phyloP scores from a whole-genome alignment of 495 filamentous ascomycete species.

The Penicillium canescens region DNA sequence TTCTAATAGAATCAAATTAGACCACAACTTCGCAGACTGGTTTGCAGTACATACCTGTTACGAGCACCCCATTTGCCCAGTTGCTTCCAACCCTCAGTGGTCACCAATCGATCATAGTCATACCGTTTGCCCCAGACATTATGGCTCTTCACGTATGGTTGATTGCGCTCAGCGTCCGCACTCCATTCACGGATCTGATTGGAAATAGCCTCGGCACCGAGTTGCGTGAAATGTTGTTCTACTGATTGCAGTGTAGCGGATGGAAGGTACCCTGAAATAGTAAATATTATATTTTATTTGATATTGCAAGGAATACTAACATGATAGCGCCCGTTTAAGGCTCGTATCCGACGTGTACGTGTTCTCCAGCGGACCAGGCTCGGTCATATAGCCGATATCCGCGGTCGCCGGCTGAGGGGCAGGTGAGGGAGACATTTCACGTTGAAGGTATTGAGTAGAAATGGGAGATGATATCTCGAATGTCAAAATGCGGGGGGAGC shows the following conservation, averaged over 20 bases:
- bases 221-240: slow-evolving; percentile 23
- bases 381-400: slow-evolving; percentile 33
- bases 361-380: slow-evolving; percentile 28
- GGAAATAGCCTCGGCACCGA: slow-evolving; percentile 37
- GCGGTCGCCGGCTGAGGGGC: slow-evolving; percentile 30
- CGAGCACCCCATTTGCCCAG: slow-evolving; percentile 37
- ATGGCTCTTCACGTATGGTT: slow-evolving; percentile 38
- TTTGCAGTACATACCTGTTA: slow-evolving; percentile 17
- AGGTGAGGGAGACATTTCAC: slow-evolving; percentile 44
- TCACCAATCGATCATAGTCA: slow-evolving; percentile 39
- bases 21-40: neutral
- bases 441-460: neutral
- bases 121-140: slow-evolving; percentile 42
- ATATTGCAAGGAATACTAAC: slow-evolving; percentile 12
- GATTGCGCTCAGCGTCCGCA: slow-evolving; percentile 36
- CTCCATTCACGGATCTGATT: slow-evolving; percentile 34
- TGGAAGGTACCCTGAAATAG: slow-evolving; percentile 33
- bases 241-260: slow-evolving; percentile 14
- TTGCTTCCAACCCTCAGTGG: slow-evolving; percentile 44
- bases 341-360: slow-evolving; percentile 35
- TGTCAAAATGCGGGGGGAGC: neutral
- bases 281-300: neutral
- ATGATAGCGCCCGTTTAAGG: slow-evolving; percentile 26
- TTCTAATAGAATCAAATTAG: slow-evolving; percentile 15
- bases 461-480: neutral